Conservation (phyloP, 192 early-diverging fungal species). For the Phlyctochytrium planicorne region DNA sequence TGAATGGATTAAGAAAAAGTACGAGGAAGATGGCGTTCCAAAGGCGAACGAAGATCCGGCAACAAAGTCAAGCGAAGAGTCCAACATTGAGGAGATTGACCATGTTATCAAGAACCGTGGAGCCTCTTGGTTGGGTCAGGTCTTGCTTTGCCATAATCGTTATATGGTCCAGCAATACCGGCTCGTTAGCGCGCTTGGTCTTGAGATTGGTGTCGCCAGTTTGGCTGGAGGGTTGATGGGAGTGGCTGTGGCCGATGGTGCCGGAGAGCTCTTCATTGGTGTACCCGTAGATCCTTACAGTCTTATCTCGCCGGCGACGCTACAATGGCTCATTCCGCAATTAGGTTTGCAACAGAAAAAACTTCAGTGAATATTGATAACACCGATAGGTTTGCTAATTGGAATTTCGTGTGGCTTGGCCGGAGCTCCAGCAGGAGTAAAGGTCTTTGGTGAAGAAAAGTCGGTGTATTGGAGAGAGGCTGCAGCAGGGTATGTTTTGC, state of each 20-base stretch:
- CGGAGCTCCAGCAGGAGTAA: constrained; percentile 47
- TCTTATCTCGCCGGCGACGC: constrained; percentile 39
- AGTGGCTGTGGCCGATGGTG: constrained; percentile 16
- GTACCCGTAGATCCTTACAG: constrained; percentile 40
- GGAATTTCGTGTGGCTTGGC: constrained; percentile 39
- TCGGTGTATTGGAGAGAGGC: constrained; percentile 53
- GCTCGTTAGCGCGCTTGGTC: constrained; percentile 21
- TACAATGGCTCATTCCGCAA: constrained; percentile 35
- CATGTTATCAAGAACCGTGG: constrained; percentile 30
- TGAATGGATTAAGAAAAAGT: not conserved
- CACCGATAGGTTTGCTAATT: no score
- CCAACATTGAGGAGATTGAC: constrained; percentile 6
- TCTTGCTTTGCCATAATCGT: constrained; percentile 36
- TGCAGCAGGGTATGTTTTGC: constrained; percentile 35
- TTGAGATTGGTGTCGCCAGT: constrained; percentile 45
- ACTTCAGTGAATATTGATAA: no score
- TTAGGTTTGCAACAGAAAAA: no score
- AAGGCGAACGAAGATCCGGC: constrained; percentile 1
- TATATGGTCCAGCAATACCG: constrained; percentile 42
- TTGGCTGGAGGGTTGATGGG: constrained; percentile 46
- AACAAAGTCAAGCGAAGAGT: not conserved
- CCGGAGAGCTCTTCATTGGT: constrained; percentile 42
- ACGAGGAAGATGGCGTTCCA: not conserved
- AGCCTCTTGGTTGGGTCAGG: constrained; percentile 32
- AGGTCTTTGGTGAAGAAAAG: constrained; percentile 51